Evolutionary conservation across 106 monocot species (phyloP), one percentile per base, ranked within the genome.

Genomic region (Iris macrosiphon): DNA sequence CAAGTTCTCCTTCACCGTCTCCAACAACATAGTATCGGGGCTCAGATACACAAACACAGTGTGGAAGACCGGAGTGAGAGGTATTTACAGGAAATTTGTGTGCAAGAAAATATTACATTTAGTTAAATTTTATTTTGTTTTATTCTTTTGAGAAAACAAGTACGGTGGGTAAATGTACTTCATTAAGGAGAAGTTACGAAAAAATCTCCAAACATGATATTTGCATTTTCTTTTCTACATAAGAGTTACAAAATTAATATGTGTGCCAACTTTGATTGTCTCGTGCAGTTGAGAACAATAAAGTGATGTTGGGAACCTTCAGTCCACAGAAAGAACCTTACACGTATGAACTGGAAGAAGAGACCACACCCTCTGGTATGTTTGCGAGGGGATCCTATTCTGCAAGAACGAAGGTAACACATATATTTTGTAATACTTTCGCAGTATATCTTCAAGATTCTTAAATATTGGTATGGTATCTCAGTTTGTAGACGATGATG

Each of bases 301-400:
- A 81, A 43, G 61, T 64, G 38, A 87, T 87, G 86, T 61, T 87
- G 22, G 86, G 86, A 25, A 87, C 86, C 6, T 87, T 81, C 64
- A 78, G 80, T 44, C 86, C 86, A 31, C 76, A 68, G 45, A 50
- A 30, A 15, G 86, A 87, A 54, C 86, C 86, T 24, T 87, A 87
- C 52, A 67, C 55, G 12, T 81, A 64, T 57, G 77, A 87, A 62
- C 48, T 78, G 22, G 74, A 70, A 45, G 87, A 81, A 56, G 87
- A 86, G 62, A 77, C 80, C 23, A 86, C 86, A 2, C 86, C 86
- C 40, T 80, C 86, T 40, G 86, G 80, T 52, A 70, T 67, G 3
- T 86, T 86, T 32, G 80, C 86, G 6, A 77, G 86, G 35, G 87
- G 81, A 25, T 74, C 80, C 16, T 87, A 87, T 32, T 74, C 74